These are phyloP conservation scores for Aspergillus sergii DNA, from an alignment of 2,329 filamentous ascomycete species.

Conservation along the genomic window DNA sequence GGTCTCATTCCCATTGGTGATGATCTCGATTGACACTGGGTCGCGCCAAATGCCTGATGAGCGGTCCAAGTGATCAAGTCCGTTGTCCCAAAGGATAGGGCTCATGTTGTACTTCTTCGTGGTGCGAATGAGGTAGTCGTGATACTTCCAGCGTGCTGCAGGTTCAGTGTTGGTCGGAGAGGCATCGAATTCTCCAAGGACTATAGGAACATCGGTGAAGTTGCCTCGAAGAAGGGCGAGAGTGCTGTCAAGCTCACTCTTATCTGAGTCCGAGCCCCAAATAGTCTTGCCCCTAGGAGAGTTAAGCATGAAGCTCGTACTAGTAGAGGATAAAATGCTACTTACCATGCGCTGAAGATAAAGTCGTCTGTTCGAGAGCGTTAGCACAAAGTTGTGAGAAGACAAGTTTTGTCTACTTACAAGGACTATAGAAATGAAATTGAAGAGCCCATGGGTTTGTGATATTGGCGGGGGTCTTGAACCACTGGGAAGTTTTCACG, in stretches of 20 bases:
- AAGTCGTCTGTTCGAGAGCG: constrained; percentile 26
- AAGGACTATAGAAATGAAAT: constrained; percentile 62
- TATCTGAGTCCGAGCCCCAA: constrained; percentile 60
- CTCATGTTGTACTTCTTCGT: constrained; percentile 54
- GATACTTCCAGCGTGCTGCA: constrained; percentile 61
- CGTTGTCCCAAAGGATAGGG: constrained; percentile 63
- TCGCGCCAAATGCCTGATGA: constrained; percentile 55
- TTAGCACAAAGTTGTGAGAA: constrained; percentile 4
- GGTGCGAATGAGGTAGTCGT: constrained; percentile 55
- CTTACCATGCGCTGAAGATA: constrained; percentile 33
- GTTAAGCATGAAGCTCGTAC: constrained; percentile 41
- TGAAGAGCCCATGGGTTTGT: constrained; percentile 63
- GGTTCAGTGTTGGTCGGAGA: constrained; percentile 55
- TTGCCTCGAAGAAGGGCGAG: constrained; percentile 56
- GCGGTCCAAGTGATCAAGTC: constrained; percentile 58
- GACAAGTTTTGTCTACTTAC: constrained; percentile 17
- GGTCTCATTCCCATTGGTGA: constrained; percentile 49
- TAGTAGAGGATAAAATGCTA: background rate
- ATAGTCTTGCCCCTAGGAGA: constrained; percentile 60
- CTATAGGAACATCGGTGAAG: constrained; percentile 57
- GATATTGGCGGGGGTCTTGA: constrained; percentile 52
- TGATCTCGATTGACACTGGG: constrained; percentile 50
- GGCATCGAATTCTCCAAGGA: constrained; percentile 62
- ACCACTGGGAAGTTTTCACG: constrained; percentile 58
- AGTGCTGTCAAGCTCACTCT: constrained; percentile 52